Conservation (phyloP, 495 filamentous ascomycete species). For the Lichenothelia convexa region DNA sequence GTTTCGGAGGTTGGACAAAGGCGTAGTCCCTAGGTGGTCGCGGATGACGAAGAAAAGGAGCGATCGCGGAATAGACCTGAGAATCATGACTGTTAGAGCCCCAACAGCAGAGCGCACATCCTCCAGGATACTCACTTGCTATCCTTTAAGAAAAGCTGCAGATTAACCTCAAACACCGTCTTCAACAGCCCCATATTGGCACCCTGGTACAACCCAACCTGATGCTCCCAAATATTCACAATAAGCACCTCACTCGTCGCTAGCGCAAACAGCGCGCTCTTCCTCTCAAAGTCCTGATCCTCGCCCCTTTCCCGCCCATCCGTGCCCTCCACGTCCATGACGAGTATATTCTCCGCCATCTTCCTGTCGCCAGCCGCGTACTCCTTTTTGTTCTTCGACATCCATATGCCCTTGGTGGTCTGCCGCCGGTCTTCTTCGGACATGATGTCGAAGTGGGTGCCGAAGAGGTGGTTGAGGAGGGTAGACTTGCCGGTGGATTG, state of each 20-base stretch:
- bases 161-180: constrained; percentile 95
- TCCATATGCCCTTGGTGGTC: constrained; percentile 98
- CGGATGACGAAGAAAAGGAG: constrained; percentile 97
- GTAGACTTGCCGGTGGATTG: constrained; percentile 98
- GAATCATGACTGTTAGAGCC: too few species aligned
- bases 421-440: constrained; percentile 75
- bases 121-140: constrained; percentile 71
- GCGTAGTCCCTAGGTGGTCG: constrained; percentile 83
- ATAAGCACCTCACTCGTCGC: constrained; percentile 96
- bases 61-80: constrained; percentile 70
- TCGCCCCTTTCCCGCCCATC: constrained; percentile 93
- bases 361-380: constrained; percentile 25
- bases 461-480: constrained; percentile 86
- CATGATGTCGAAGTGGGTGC: constrained; percentile 94
- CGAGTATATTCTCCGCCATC: constrained; percentile 95
- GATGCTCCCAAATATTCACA: constrained; percentile 98
- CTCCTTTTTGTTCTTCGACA: constrained; percentile 70
- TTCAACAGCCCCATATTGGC: constrained; percentile 97
- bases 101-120: too few species aligned
- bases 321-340: constrained; percentile 98
- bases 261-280: constrained; percentile 89
- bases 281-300: constrained; percentile 97
- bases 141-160: constrained; percentile 91
- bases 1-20: constrained; percentile 68
- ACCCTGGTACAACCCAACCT: constrained; percentile 93